These are phyloP conservation scores for Herpetomonas tarakana DNA, from an alignment of 208 protist genomes.

Conservation along the genomic window DNA sequence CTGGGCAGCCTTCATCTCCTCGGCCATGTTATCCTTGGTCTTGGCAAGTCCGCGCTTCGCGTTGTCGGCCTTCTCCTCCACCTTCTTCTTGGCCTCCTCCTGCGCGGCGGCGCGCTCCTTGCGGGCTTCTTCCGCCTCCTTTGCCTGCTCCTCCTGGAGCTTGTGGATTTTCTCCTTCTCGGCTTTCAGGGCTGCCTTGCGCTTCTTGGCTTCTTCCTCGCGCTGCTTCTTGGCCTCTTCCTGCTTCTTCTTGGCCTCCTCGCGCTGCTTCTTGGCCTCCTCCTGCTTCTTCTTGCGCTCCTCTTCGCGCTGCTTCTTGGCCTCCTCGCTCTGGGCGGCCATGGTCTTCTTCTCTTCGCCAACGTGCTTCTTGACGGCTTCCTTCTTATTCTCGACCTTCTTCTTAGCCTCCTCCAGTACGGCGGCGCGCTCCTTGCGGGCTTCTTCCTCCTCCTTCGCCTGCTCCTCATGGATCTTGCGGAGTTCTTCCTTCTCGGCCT, in stretches of 20 bases:
- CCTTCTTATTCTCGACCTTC: constrained; percentile 5
- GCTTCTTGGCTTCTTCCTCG: constrained; percentile 6
- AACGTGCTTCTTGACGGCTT: constrained; percentile 18
- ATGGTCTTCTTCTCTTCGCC: constrained; percentile 33
- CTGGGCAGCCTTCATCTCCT: constrained; percentile 17
- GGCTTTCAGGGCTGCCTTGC: neutral
- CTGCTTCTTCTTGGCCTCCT: constrained; percentile 22
- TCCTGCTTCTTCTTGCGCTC: constrained; percentile 27
- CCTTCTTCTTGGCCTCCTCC: constrained; percentile 34
- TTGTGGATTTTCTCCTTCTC: constrained; percentile 3
- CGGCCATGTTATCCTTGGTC: constrained; percentile 10
- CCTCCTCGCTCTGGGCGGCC: constrained; percentile 25
- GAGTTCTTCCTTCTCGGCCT: constrained; percentile 17
- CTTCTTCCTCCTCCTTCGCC: constrained; percentile 1
- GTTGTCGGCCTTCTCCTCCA: constrained; percentile 14
- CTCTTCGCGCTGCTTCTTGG: constrained; percentile 26
- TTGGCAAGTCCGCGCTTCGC: constrained; percentile 13
- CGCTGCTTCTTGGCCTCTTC: constrained; percentile 35
- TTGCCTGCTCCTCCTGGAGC: constrained; percentile 4
- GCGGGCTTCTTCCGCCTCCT: constrained; percentile 26
- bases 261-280: constrained; percentile 27
- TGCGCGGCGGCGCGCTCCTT: constrained; percentile 26
- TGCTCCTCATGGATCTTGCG: constrained; percentile 10
- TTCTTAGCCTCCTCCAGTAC: neutral
- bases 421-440: constrained; percentile 1